phyloP scores from a whole-genome alignment of 768 basidiomycete species.

The Trametes cingulata region DNA sequence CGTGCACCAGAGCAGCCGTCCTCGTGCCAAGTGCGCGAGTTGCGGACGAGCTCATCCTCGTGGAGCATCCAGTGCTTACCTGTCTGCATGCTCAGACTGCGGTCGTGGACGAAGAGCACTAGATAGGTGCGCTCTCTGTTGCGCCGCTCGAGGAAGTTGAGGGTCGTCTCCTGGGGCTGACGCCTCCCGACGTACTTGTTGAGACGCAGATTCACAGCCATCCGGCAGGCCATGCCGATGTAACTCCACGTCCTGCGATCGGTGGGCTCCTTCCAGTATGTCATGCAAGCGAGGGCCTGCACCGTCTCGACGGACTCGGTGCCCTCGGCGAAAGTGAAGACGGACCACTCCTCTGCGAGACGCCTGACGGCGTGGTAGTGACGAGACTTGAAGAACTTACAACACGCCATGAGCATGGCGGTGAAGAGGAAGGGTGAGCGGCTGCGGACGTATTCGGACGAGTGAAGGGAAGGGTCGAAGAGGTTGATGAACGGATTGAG shows the following conservation, averaged over 20 bases:
- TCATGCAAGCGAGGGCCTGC: constrained; percentile 86
- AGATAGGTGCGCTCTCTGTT: constrained; percentile 87
- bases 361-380: constrained; percentile 68
- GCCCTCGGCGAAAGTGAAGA: constrained; percentile 75
- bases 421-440: constrained; percentile 85
- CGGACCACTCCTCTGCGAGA: constrained; percentile 72
- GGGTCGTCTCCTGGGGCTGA: constrained; percentile 59
- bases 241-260: constrained; percentile 88
- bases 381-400: constrained; percentile 78
- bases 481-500: constrained; percentile 89
- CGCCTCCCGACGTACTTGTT: constrained; percentile 66
- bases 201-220: constrained; percentile 82
- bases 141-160: constrained; percentile 71
- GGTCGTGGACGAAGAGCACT: constrained; percentile 84
- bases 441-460: constrained; percentile 74
- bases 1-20: constrained; percentile 41
- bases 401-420: constrained; percentile 78
- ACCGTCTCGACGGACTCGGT: constrained; percentile 85
- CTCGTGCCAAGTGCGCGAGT: constrained; percentile 72
- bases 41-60: constrained; percentile 77
- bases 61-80: constrained; percentile 88
- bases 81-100: constrained; percentile 83
- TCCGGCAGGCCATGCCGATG: constrained; percentile 85
- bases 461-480: constrained; percentile 86
- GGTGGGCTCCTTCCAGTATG: constrained; percentile 88